Evolutionary conservation across 2,329 filamentous ascomycete species (phyloP).

Genomic region (Byssochlamys sp.): DNA sequence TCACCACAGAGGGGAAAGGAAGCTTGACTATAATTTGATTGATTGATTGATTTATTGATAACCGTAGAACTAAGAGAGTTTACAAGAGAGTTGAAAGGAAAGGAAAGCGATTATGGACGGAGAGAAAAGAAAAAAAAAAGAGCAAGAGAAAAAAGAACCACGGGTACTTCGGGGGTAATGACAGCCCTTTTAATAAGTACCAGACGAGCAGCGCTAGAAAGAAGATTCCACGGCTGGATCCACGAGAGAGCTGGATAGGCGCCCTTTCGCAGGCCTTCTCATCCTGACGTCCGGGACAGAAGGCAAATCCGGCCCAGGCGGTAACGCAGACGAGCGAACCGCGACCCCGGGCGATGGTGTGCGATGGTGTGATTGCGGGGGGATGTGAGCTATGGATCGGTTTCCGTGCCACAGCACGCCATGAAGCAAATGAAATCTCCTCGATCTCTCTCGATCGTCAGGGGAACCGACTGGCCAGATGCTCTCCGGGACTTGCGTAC

Average conservation of each 20-base stretch:
- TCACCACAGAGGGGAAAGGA: neutral
- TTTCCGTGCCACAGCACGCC: neutral
- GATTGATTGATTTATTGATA: neutral
- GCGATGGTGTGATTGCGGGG: constrained; percentile 8
- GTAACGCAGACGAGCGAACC: neutral
- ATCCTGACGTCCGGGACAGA: constrained; percentile 2
- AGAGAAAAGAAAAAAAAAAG: neutral
- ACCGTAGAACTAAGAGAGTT: neutral
- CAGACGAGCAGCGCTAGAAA: neutral
- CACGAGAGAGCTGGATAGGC: neutral
- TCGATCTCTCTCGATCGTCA: neutral
- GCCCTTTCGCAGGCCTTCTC: neutral
- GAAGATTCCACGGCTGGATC: neutral
- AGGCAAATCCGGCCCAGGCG: neutral
- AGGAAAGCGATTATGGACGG: neutral
- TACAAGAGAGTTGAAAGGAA: neutral
- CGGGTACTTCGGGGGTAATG: constrained; percentile 1
- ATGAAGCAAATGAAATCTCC: neutral
- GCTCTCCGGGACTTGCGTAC: neutral
- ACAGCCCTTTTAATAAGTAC: neutral
- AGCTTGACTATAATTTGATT: neutral
- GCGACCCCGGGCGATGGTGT: constrained; percentile 5
- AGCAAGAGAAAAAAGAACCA: neutral
- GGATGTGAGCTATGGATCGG: neutral
- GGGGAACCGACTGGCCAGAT: neutral